Conservation (phyloP, 768 basidiomycete genomes). For the Cystofilobasidium macerans region DNA sequence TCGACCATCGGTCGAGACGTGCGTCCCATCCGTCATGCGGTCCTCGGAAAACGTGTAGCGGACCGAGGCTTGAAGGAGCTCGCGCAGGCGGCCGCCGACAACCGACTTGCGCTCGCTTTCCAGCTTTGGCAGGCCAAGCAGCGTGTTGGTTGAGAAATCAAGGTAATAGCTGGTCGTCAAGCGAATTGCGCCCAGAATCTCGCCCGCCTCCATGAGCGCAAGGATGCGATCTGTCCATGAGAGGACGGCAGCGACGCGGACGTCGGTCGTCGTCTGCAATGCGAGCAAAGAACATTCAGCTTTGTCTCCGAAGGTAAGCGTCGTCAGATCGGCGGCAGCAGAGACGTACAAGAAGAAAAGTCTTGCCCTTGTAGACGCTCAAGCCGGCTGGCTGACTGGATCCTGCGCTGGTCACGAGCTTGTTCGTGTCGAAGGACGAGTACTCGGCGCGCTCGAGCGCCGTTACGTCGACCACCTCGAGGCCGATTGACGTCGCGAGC, state of each 20-base stretch:
- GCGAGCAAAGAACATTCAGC: background rate
- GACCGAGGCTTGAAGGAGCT: slow-evolving; percentile 76
- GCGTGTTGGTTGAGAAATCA: slow-evolving; percentile 71
- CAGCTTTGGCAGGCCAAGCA: slow-evolving; percentile 63
- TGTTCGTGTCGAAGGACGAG: slow-evolving; percentile 29
- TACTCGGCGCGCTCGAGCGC: slow-evolving; percentile 52
- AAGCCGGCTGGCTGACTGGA: slow-evolving; percentile 51
- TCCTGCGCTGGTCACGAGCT: slow-evolving; percentile 28
- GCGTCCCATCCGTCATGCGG: slow-evolving; percentile 79
- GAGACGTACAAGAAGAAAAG: slow-evolving; percentile 70
- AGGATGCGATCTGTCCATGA: slow-evolving; percentile 94
- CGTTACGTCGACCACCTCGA: slow-evolving; percentile 62
- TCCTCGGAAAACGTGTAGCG: slow-evolving; percentile 90
- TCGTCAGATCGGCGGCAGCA: background rate
- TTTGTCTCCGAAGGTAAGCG: background rate
- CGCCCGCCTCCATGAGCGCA: slow-evolving; percentile 65
- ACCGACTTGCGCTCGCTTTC: slow-evolving; percentile 49
- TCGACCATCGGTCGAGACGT: slow-evolving; percentile 53
- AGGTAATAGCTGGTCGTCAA: slow-evolving; percentile 70
- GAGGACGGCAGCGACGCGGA: slow-evolving; percentile 72
- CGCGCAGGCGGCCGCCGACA: slow-evolving; percentile 63
- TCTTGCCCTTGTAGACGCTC: slow-evolving; percentile 73
- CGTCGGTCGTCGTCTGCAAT: slow-evolving; percentile 51
- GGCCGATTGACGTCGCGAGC: slow-evolving; percentile 43
- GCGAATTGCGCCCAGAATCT: slow-evolving; percentile 84